Percentiles rank a stretch among this genome's conserved stretches.
Conservation (phyloP, 106 monocot genomes). For the Dendrobium nobile region DNA sequence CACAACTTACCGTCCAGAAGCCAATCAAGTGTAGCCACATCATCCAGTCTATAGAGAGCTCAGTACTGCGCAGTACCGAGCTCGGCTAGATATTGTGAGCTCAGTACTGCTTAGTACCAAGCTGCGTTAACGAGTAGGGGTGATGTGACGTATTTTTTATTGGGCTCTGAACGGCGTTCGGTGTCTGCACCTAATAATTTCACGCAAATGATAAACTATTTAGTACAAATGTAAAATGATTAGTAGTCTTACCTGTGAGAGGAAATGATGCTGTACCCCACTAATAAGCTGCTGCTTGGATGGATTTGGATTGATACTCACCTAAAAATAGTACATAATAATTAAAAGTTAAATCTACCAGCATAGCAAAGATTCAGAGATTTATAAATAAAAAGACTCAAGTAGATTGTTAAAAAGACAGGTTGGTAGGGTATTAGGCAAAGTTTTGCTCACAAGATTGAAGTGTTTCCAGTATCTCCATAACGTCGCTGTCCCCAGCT, state of each 20-base stretch:
- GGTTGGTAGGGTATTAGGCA: background rate
- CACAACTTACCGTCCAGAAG: too few species aligned
- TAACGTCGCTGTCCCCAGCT: slow-evolving; percentile 53
- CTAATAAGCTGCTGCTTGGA: slow-evolving; percentile 65
- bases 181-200: too few species aligned
- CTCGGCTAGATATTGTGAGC: too few species aligned
- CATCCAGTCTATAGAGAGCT: too few species aligned
- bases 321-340: slow-evolving; percentile 14
- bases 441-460: slow-evolving; percentile 48
- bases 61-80: too few species aligned
- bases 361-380: background rate
- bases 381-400: background rate
- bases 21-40: too few species aligned
- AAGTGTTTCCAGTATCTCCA: slow-evolving; percentile 87
- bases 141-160: too few species aligned
- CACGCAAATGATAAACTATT: background rate
- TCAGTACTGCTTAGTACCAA: too few species aligned
- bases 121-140: too few species aligned
- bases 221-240: background rate
- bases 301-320: slow-evolving; percentile 45
- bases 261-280: slow-evolving; percentile 65
- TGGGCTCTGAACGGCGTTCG: too few species aligned
- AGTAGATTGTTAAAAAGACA: background rate
- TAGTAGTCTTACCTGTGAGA: slow-evolving; percentile 45
- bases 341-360: background rate